Percentiles rank a stretch among this genome's conserved stretches.
Conservation (phyloP, 306 rosid species). For the Urtica urens region DNA sequence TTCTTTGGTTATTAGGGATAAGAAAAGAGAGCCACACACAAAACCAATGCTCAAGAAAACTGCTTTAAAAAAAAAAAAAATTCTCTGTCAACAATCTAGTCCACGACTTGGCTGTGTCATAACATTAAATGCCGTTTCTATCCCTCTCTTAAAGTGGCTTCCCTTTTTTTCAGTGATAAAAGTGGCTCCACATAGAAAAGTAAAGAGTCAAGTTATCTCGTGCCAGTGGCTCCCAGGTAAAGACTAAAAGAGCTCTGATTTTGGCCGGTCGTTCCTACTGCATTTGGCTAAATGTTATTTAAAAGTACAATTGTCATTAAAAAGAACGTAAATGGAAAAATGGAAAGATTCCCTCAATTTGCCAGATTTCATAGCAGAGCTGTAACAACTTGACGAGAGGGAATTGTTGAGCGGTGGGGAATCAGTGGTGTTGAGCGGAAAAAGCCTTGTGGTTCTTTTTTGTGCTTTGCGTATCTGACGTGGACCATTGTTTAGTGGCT, state of each 20-base stretch:
- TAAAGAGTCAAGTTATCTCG: constrained; percentile 5
- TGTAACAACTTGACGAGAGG: background rate
- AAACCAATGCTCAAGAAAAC: constrained; percentile 42
- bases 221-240: constrained; percentile 34
- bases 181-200: constrained; percentile 9
- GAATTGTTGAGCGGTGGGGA: background rate
- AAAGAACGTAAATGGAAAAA: too few relatives aligned
- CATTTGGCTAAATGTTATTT: too few relatives aligned
- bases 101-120: constrained; percentile 82
- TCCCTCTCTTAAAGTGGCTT: constrained; percentile 6
- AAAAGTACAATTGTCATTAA: too few relatives aligned
- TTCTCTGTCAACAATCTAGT: constrained; percentile 45
- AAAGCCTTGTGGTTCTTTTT: background rate
- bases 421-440: background rate
- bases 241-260: background rate
- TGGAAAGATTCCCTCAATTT: too few relatives aligned
- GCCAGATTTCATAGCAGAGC: too few relatives aligned
- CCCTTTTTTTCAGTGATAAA: constrained; percentile 16
- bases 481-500: background rate
- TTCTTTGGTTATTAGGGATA: constrained; percentile 37
- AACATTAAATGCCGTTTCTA: constrained; percentile 9
- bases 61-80: too few relatives aligned
- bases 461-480: background rate
- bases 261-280: constrained; percentile 4
- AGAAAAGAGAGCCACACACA: constrained; percentile 99